Base-by-base conservation (phyloP, 768 basidiomycete species). In the Podaxis rugospora region DNA sequence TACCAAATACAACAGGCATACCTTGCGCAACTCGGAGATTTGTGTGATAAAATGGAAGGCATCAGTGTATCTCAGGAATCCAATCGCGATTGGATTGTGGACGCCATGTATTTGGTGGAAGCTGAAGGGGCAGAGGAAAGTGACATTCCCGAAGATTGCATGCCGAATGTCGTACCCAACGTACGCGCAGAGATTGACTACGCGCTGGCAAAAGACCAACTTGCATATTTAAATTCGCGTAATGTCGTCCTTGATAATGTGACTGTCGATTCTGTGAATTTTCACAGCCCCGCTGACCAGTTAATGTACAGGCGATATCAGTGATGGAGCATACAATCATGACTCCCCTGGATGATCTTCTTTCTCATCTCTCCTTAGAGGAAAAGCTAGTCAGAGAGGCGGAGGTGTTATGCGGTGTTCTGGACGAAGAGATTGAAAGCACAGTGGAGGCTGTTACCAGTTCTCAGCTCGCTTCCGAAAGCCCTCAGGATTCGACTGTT, bases 361-460 rank as follows among this genome's bases (percentile, higher is more conserved):
- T 63, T 74, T 10, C 68, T 75, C 50, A 51, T 62, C 7, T 57
- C 57, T 28, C 63, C 72, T 14, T 61, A 69, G 35, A 53, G 65
- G 27, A 51, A 53, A 18, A 37, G 18, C 36, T 51, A 4, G 57
- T 67, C 5, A 55, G 63, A 23, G 72, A 76, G 28, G 64, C 72
- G 2, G 73, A 75, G 37, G 75, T 70, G 0, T 62, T 74, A 28
- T 55, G 75, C 13, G 71, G 73, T 14, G 70, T 71, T 1, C 65
- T 79, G 21, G 66, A 66, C 1, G 72, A 75, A 55, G 77, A 79
- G 57, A 58, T 78, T 14, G 68, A 72, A 36, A 69, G 66, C 9
- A 52, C 72, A 37, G 52, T 59, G 9, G 67, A 67, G 11, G 65
- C 67, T 39, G 23, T 65, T 27, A 25, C 62, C 14, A 25, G 44